Conservation (phyloP, 2,329 filamentous ascomycete genomes). For the Ophiosphaerella korrae region DNA sequence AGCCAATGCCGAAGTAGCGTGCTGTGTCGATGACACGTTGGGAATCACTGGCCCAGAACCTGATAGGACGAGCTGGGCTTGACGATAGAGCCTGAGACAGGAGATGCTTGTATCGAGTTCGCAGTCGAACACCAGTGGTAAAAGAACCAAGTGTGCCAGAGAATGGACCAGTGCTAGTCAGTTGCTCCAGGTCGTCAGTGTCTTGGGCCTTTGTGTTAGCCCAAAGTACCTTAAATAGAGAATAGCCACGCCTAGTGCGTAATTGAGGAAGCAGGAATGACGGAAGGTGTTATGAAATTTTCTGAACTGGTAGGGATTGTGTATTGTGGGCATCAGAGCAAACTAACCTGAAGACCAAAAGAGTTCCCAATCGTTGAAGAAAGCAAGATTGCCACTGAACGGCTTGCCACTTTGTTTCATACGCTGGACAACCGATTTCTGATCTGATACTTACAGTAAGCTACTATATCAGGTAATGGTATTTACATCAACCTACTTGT, state of each 20-base stretch:
- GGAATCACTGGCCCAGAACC: slow-evolving; percentile 62
- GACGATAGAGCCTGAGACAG: slow-evolving; percentile 32
- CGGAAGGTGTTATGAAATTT: not conserved
- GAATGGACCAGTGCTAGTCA: slow-evolving; percentile 62
- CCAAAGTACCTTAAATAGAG: not conserved
- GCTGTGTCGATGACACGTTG: slow-evolving; percentile 62
- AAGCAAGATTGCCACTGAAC: slow-evolving; percentile 58
- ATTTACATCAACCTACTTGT: slow-evolving; percentile 48
- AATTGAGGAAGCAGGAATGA: not conserved
- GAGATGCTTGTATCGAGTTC: slow-evolving; percentile 59
- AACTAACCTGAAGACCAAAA: slow-evolving; percentile 51
- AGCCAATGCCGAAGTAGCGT: slow-evolving; percentile 58
- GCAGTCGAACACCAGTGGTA: slow-evolving; percentile 59
- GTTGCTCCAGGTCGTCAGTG: slow-evolving; percentile 55
- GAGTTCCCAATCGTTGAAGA: slow-evolving; percentile 61
- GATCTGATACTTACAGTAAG: slow-evolving; percentile 45
- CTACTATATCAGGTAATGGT: not conserved
- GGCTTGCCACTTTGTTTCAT: slow-evolving; percentile 49
- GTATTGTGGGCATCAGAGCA: not conserved
- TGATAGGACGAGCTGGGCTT: slow-evolving; percentile 12
- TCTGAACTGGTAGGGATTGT: no score
- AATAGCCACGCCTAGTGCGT: not conserved
- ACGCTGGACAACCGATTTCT: slow-evolving; percentile 54
- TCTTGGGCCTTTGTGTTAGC: slow-evolving; percentile 30
- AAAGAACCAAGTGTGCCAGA: slow-evolving; percentile 61